Evolutionary conservation across 495 filamentous ascomycete genomes (phyloP), one percentile per base, ranked within the genome.

Genomic region (Aspergillus mulundensis): DNA sequence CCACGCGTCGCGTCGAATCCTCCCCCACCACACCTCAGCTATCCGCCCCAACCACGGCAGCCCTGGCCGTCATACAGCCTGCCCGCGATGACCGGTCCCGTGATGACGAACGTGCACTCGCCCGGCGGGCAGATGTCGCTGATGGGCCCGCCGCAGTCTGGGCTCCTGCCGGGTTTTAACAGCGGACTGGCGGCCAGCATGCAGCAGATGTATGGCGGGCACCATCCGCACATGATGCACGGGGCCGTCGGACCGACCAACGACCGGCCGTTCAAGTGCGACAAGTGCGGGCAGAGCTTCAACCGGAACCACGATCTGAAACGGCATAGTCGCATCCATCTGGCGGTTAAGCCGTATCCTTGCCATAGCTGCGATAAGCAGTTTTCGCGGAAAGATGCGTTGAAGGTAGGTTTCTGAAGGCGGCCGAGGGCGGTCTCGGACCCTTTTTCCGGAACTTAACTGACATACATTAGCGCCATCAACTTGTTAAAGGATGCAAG

Each of bases 281-380:
- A 97, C 61, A 77, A 87, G 64, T 98, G 95, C 63, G 84, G 88
- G 0, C 89, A 95, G 64, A 89, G 88, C 50, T 98, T 98, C 79
- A 98, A 96, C 67, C 80, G 94, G 6, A 98, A 98, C 53, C 95
- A 98, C 65, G 95, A 98, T 65, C 74, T 98, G 51, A 98, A 98
- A 69, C 82, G 94, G 42, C 94, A 98, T 63, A 95, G 95, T 69
- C 77, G 91, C 53, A 98, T 98, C 53, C 94, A 98, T 70, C 73
- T 97, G 45, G 88, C 91, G 0, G 88, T 97, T 45, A 98, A 98
- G 77, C 94, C 94, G 0, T 97, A 91, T 68, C 92, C 94, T 0
- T 98, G 94, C 65, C 80, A 70, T 11, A 85, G 89, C 62, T 98
- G 94, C 65, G 91, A 96, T 30, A 98, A 97, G 82, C 94, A 90